A percentile compares a stretch with the other conserved stretches of the same genome.
Evolutionary conservation across 148 eudicot species (phyloP).

Genomic region (Linanthus parryae): DNA sequence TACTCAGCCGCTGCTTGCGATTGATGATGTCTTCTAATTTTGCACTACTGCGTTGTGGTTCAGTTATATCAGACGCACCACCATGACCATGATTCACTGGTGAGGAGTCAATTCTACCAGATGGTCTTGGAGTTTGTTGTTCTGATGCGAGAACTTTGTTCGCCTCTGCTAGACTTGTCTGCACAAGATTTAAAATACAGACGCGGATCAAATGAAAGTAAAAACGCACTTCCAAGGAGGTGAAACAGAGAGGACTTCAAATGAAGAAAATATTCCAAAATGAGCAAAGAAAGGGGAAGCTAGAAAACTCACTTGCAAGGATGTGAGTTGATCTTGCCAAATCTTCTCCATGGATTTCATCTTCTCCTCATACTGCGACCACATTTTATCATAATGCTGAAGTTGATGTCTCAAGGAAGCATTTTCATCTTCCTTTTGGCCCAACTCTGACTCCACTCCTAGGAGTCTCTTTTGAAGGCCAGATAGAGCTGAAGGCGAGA

Average conservation of each 20-base stretch:
- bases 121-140: neutral
- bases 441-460: slow-evolving; percentile 19
- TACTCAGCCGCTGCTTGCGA: slow-evolving; percentile 3
- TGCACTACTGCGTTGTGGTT: neutral
- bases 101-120: neutral
- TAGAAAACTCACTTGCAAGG: slow-evolving; percentile 27
- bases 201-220: neutral
- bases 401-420: slow-evolving; percentile 19
- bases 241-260: neutral
- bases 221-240: neutral
- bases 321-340: slow-evolving; percentile 49
- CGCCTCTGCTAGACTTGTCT: too few relatives aligned
- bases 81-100: slow-evolving; percentile 3
- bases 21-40: slow-evolving; percentile 4
- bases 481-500: slow-evolving; percentile 25
- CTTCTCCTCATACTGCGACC: slow-evolving; percentile 32
- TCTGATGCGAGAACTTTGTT: neutral
- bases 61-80: slow-evolving; percentile 4
- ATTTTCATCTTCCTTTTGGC: slow-evolving; percentile 21
- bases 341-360: slow-evolving; percentile 42
- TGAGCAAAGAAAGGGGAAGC: neutral
- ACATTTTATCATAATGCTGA: slow-evolving; percentile 23
- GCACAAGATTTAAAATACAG: too few relatives aligned
- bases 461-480: slow-evolving; percentile 33
- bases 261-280: neutral